Evolutionary conservation across 2,329 filamentous ascomycete genomes (phyloP).

Genomic region (Rutstroemia sydowiana): DNA sequence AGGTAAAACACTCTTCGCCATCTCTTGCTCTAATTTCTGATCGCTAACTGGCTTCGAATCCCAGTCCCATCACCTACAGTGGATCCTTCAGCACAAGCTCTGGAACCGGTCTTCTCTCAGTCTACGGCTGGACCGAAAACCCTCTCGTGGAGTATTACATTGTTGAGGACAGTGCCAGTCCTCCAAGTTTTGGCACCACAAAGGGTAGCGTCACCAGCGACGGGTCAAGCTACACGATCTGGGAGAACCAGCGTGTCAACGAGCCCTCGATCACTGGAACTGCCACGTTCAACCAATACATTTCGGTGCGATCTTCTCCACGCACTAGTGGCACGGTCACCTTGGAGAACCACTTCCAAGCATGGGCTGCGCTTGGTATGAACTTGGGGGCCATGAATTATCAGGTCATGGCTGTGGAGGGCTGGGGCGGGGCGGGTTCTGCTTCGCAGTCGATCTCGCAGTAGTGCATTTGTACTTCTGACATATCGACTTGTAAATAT

Average conservation of each 20-base stretch:
- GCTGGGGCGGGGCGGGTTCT: constrained; percentile 1
- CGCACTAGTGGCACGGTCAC: constrained; percentile 43
- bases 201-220: constrained; percentile 45
- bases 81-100: constrained; percentile 31
- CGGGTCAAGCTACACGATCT: constrained; percentile 44
- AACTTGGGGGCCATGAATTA: constrained; percentile 34
- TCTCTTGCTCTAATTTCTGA: neutral
- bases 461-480: too few species aligned
- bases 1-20: constrained; percentile 1
- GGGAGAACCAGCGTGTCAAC: constrained; percentile 24
- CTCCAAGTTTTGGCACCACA: constrained; percentile 37
- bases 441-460: too few species aligned
- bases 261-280: constrained; percentile 13
- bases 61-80: constrained; percentile 32
- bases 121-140: constrained; percentile 49
- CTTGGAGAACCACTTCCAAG: constrained; percentile 43
- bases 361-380: constrained; percentile 41
- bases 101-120: constrained; percentile 42
- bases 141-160: constrained; percentile 54
- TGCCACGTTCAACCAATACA: constrained; percentile 44
- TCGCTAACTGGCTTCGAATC: too few species aligned
- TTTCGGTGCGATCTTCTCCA: constrained; percentile 43
- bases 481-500: too few species aligned
- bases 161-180: constrained; percentile 45
- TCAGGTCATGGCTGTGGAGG: constrained; percentile 10